These are phyloP conservation scores for Ustilago esculenta DNA, from an alignment of 1,284 basidiomycete genomes.

Conservation along the genomic window DNA sequence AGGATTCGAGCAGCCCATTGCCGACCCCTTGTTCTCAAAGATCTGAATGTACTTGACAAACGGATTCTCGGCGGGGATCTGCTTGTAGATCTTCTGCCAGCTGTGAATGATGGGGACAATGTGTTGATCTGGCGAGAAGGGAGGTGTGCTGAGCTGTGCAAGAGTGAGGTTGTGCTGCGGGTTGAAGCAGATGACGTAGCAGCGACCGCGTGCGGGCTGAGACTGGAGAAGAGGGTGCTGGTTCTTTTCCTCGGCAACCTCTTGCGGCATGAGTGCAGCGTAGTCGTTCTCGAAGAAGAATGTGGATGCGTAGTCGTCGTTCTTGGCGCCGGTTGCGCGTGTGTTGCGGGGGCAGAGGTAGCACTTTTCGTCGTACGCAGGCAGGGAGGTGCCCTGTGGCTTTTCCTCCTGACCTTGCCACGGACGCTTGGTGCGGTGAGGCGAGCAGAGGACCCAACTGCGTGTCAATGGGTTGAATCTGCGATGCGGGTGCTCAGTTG, in stretches of 20 bases:
- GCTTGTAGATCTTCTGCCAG: conserved; percentile 72
- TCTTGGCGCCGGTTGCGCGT: conserved; percentile 79
- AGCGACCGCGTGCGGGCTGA: conserved; percentile 81
- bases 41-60: conserved; percentile 66
- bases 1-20: conserved; percentile 96
- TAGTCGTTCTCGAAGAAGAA: conserved; percentile 85
- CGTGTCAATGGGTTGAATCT: conserved; percentile 63
- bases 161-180: conserved; percentile 90
- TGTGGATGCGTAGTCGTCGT: conserved; percentile 77
- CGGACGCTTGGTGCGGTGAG: conserved; percentile 64
- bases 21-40: conserved; percentile 87
- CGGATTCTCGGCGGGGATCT: conserved; percentile 59
- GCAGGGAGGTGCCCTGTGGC: conserved; percentile 62
- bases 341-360: conserved; percentile 90
- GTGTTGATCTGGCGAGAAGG: conserved; percentile 69
- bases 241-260: conserved; percentile 42
- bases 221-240: conserved; percentile 72
- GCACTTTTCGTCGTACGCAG: conserved; percentile 80
- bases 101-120: conserved; percentile 78
- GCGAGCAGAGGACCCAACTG: conserved; percentile 64
- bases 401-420: conserved; percentile 66
- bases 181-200: conserved; percentile 90
- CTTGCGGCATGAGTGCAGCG: conserved; percentile 77
- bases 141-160: conserved; percentile 74
- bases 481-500: conserved; percentile 62